These are phyloP conservation scores for Lasiosphaeria miniovina DNA, from an alignment of 495 filamentous ascomycete species.

Conservation along the genomic window DNA sequence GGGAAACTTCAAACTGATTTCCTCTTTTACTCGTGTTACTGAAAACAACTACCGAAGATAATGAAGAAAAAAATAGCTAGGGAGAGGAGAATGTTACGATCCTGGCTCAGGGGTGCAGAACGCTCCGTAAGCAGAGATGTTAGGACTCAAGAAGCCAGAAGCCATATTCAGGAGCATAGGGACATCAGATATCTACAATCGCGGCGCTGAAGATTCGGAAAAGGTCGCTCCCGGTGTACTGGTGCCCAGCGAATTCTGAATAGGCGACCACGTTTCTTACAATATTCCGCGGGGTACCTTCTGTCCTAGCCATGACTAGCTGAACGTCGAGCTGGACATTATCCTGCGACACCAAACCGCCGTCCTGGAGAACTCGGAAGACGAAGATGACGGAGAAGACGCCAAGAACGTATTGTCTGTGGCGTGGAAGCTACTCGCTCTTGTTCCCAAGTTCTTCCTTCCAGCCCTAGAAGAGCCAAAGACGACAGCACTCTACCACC, in stretches of 20 bases:
- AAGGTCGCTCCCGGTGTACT: conserved; percentile 10
- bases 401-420: conserved; percentile 13
- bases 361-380: conserved; percentile 10
- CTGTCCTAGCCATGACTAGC: conserved; percentile 22
- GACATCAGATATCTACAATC: conserved; percentile 5
- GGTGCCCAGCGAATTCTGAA: conserved; percentile 20
- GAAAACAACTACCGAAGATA: too few species aligned
- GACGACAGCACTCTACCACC: conserved; percentile 39
- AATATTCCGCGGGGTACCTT: conserved; percentile 22
- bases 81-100: too few species aligned
- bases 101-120: too few species aligned
- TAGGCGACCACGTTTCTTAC: conserved; percentile 17
- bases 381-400: conserved; percentile 20
- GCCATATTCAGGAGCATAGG: conserved; percentile 34
- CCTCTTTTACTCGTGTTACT: too few species aligned
- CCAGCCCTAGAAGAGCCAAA: conserved; percentile 17
- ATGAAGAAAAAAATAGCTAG: too few species aligned
- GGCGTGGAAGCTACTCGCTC: conserved; percentile 13
- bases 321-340: conserved; percentile 12
- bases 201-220: background rate
- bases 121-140: conserved; percentile 23
- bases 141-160: conserved; percentile 18
- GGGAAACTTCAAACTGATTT: too few species aligned
- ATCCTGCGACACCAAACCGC: conserved; percentile 14
- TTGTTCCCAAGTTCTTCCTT: conserved; percentile 22